Base-by-base conservation (phyloP, 495 filamentous ascomycete genomes). In the Glarea lozoyensis region DNA sequence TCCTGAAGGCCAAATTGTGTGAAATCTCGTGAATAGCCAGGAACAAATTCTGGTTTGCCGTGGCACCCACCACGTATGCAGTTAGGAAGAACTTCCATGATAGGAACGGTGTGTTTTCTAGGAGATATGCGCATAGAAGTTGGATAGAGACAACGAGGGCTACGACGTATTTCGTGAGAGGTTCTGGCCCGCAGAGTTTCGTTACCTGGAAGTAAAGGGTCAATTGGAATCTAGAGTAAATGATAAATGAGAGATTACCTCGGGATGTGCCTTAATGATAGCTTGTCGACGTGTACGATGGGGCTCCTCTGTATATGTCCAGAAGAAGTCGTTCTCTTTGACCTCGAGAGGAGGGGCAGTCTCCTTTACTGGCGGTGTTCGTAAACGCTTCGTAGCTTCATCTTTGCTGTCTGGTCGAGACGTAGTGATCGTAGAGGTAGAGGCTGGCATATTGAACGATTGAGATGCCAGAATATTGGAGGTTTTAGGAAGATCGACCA, bases 1-100 rank as follows among this genome's bases (percentile, higher is more conserved):
- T 88, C 30, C 77, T 73, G 76, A 96, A 97, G 12, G 92, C 93
- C 29, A 99, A 75, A 52, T 97, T 99, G 66, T 99, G 93, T 16
- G 86, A 92, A 60, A 99, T 97, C 65, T 99, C 93, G 64, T 99
- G 93, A 56, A 99, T 99, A 36, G 93, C 88, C 9, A 99, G 78
- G 71, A 99, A 99, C 21, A 96, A 75, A 63, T 99, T 99, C 70
- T 97, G 93, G 73, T 97, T 99, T 29, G 88, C 77, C 0, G 93
- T 99, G 6, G 92, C 93, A 44, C 93, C 93, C 49, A 99, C 75
- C 45, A 94, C 65, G 68, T 99, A 99, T 43, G 86, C 87, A 0
- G 85, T 83, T 31, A 82, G 70, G 65, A 94, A 77, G 73, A 89
- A 95, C 16, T 65, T 70, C 71, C 75, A 85, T 50, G 87, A 90